Evolutionary conservation across 192 early-diverging fungal genomes (phyloP).

Genomic region (Gaertneriomyces semiglobifer): DNA sequence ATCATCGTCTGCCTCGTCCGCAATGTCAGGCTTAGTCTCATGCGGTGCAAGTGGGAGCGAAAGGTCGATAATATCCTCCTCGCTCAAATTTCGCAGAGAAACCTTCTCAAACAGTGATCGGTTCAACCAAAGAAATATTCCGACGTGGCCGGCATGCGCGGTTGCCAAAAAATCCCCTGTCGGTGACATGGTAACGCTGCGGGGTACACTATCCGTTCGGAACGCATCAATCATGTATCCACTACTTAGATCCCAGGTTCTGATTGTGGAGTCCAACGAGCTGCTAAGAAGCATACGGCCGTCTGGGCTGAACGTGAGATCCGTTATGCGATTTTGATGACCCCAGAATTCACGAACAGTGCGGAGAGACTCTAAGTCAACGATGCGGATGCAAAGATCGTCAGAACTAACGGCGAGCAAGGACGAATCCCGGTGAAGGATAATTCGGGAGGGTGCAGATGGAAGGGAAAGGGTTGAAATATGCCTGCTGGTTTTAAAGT

Average conservation of each 20-base stretch:
- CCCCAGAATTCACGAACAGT: slow-evolving; percentile 88
- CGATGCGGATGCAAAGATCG: slow-evolving; percentile 81
- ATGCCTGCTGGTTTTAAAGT: slow-evolving; percentile 66
- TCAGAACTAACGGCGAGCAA: slow-evolving; percentile 81
- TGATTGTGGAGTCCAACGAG: slow-evolving; percentile 79
- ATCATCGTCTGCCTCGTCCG: slow-evolving; percentile 48
- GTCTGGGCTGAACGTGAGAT: slow-evolving; percentile 87
- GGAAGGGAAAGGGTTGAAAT: slow-evolving; percentile 63
- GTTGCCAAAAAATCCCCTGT: slow-evolving; percentile 89
- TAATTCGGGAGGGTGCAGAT: slow-evolving; percentile 60
- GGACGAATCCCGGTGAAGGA: slow-evolving; percentile 67
- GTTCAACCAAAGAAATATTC: slow-evolving; percentile 92
- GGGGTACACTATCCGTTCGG: slow-evolving; percentile 68
- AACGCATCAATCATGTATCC: slow-evolving; percentile 86
- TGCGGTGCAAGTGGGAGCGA: slow-evolving; percentile 21
- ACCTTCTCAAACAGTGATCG: slow-evolving; percentile 73
- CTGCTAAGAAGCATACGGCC: slow-evolving; percentile 84
- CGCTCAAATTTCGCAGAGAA: slow-evolving; percentile 61
- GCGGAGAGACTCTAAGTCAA: slow-evolving; percentile 78
- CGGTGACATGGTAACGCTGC: slow-evolving; percentile 85
- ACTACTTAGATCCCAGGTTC: slow-evolving; percentile 95
- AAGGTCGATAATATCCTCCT: slow-evolving; percentile 38
- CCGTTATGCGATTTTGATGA: slow-evolving; percentile 82
- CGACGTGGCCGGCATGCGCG: slow-evolving; percentile 86
- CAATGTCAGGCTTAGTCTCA: slow-evolving; percentile 49